Percentiles rank a stretch among this genome's conserved stretches.
Evolutionary conservation across 805 yeast genomes (phyloP).

Genomic region (Torulaspora quercuum): DNA sequence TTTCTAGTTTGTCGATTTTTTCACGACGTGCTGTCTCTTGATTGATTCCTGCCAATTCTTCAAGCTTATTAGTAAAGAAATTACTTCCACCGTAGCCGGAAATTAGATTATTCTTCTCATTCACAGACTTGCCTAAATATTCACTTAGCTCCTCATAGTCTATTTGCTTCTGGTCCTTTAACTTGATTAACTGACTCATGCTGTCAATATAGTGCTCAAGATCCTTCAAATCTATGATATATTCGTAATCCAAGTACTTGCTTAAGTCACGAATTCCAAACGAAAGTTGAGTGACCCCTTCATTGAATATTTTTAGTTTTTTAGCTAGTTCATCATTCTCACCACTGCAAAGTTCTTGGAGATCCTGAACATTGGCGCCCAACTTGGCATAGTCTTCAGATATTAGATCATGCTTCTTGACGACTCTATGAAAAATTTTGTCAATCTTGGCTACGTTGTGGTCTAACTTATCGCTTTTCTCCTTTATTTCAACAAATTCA

Average conservation of each 20-base stretch:
- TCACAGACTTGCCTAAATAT: constrained; percentile 66
- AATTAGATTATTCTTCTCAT: constrained; percentile 56
- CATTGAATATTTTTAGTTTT: constrained; percentile 45
- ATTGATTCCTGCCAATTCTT: constrained; percentile 60
- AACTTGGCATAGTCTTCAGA: constrained; percentile 71
- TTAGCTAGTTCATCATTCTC: constrained; percentile 27
- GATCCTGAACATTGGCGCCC: constrained; percentile 61
- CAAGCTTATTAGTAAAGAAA: constrained; percentile 54
- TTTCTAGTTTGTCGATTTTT: constrained; percentile 48
- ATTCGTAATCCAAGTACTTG: constrained; percentile 67
- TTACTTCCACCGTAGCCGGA: constrained; percentile 52
- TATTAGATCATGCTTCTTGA: constrained; percentile 68
- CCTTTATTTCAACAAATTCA: constrained; percentile 80
- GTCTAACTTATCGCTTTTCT: constrained; percentile 76
- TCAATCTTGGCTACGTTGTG: constrained; percentile 80
- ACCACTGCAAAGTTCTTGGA: constrained; percentile 56
- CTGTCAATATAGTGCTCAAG: constrained; percentile 75
- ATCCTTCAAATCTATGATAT: constrained; percentile 78
- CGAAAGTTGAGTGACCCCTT: constrained; percentile 45
- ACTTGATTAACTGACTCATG: constrained; percentile 64
- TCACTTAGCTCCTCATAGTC: constrained; percentile 85
- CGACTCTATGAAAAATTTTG: constrained; percentile 66
- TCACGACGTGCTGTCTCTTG: constrained; percentile 55
- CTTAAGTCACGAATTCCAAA: constrained; percentile 44
- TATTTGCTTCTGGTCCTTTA: constrained; percentile 85